Base-by-base conservation (phyloP, 2,329 filamentous ascomycete species). In the Tolypocladium ovalisporum region DNA sequence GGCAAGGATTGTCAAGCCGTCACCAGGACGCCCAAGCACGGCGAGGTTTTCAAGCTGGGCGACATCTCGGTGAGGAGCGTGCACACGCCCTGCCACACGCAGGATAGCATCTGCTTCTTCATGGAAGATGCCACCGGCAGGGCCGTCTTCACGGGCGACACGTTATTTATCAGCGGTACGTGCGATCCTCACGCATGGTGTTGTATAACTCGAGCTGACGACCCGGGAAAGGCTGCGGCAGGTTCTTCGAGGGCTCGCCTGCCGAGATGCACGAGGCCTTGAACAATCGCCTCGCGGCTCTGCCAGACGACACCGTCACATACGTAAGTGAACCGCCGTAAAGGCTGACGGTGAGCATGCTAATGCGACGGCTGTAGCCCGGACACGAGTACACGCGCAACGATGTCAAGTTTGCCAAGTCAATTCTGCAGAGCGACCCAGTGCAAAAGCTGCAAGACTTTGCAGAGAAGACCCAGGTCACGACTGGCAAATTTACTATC, bases 301-400 rank as follows among this genome's bases (percentile, higher is more conserved):
- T 99, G 57, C 93, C 94, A 0, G 87, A 96, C 64, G 91, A 97
- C 65, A 97, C 94, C 1, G 87, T 87, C 62, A 90, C 99, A 62
- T 99, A 90, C 69, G 89, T 93, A 73, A 69, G 86, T 77, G 54
- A 8, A 4, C 8, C 17, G 4, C 19, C 12, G 19, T 17, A 10
- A 27, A 27, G 13, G 2, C 47, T 10, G n/a, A 27, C 34, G 13
- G 22, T 4, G 22, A 34, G 35, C 34, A 8, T 27, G n/a, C 52
- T 57, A 29, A 58, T 13, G 19, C 8, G 57, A 51, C 9, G 15
- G 12, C 44, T 39, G 27, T 60, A 93, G 87, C 92, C 93, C 22
- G 94, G 94, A 4, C 94, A 99, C 67, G 94, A 97, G 72, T 99
- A 99, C 75, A 99, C 94, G n/a, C 96, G 94, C 73, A 82, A 87